Percentiles rank a stretch among this genome's conserved stretches.
These are phyloP conservation scores for Scutellaria baicalensis DNA, from an alignment of 257 asterid species.

Conservation along the genomic window DNA sequence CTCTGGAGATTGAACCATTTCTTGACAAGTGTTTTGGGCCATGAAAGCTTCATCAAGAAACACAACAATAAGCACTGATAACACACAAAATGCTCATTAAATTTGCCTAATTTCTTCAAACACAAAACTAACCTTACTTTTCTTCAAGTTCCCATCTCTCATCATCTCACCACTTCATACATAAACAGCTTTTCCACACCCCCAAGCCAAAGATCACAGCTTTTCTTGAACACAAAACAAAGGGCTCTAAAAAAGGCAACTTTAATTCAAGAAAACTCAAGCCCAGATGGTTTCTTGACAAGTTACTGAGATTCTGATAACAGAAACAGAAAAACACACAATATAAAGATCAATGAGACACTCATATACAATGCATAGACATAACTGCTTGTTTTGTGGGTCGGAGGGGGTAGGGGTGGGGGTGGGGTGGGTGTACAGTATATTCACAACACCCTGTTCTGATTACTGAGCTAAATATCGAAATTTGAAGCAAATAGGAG, in stretches of 20 bases:
- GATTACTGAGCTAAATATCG: constrained; percentile 24
- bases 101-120: background rate
- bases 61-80: constrained; percentile 1
- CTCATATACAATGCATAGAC: constrained; percentile 17
- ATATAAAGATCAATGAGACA: constrained; percentile 14
- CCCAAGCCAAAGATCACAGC: constrained; percentile 29
- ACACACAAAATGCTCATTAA: constrained; percentile 16
- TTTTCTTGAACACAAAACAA: constrained; percentile 21
- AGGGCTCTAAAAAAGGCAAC: background rate
- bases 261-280: background rate
- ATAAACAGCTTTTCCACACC: constrained; percentile 2
- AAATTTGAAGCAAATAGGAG: constrained; percentile 40
- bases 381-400: constrained; percentile 11
- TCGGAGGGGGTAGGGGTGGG: background rate
- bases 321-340: constrained; percentile 24
- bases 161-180: constrained; percentile 55
- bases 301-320: constrained; percentile 12
- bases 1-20: constrained; percentile 74
- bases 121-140: constrained; percentile 57
- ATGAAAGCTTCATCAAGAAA: constrained; percentile 48
- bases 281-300: background rate
- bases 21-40: constrained; percentile 79
- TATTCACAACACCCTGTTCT: constrained; percentile 11
- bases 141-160: constrained; percentile 70
- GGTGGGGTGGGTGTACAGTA: background rate